Evolutionary conservation across 495 filamentous ascomycete species (phyloP).

Genomic region (Aspergillus heteromorphus): DNA sequence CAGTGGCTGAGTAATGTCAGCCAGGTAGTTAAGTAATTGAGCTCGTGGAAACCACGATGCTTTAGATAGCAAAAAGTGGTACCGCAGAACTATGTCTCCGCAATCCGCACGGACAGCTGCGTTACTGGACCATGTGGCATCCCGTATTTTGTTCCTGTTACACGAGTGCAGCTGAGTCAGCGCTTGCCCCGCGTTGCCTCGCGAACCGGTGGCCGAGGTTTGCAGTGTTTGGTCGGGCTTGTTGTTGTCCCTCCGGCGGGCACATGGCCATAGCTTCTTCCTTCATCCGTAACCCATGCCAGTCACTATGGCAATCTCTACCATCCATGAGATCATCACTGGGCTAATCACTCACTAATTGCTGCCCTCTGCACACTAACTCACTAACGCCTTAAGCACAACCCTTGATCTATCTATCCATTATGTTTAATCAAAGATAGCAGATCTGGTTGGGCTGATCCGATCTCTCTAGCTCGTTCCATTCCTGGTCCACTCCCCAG

Average conservation of each 20-base stretch:
- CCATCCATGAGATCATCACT: background rate
- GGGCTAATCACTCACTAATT: background rate
- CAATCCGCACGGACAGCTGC: too few species aligned
- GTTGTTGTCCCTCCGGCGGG: background rate
- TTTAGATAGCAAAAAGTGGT: too few species aligned
- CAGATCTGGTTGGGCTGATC: slow-evolving; percentile 1
- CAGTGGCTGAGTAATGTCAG: too few species aligned
- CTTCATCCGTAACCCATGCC: background rate
- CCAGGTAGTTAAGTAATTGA: too few species aligned
- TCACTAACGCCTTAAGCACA: background rate
- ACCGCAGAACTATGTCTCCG: too few species aligned
- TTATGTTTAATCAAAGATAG: background rate
- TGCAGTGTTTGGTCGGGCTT: slow-evolving; percentile 4
- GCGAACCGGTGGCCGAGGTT: background rate
- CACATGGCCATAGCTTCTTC: slow-evolving; percentile 4
- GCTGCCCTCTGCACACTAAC: background rate
- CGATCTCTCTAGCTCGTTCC: slow-evolving; percentile 11
- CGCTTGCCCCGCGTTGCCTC: slow-evolving; percentile 5
- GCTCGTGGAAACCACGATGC: too few species aligned
- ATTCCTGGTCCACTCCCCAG: slow-evolving; percentile 13
- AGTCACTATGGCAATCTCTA: background rate
- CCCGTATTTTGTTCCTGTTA: too few species aligned
- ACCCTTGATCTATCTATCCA: background rate
- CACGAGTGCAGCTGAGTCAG: slow-evolving; percentile 2
- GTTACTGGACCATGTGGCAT: too few species aligned